Evolutionary conservation across 306 rosid genomes (phyloP), one percentile per base, ranked within the genome.

Genomic region (Ormosia emarginata): DNA sequence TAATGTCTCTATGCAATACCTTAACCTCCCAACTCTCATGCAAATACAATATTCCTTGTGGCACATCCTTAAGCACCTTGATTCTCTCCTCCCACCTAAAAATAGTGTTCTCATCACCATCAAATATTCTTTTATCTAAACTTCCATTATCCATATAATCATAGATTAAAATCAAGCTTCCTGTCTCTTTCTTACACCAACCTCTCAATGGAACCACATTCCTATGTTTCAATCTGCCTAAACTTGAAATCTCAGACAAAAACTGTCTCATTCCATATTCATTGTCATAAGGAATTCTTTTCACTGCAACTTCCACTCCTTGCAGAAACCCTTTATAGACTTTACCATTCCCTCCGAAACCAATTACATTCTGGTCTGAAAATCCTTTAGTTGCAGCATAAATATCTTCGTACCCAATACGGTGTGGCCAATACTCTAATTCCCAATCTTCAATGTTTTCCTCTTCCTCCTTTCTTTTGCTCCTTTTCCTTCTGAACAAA

Each of bases 61-160:
- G 94, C 39, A 92, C 92, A 72, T 88, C 92, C 84, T 82, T 87
- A 37, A 92, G 79, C 15, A 84, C 85, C 70, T 80, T 87, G 11
- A 75, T 56, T 84, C 94, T 90, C 66, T 87, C 81, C 36, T 80
- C 79, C 91, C 92, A 92, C 13, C 50, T 85, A 15, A 90, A 69
- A 29, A 53, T 34, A 29, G 62, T 29, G 12, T 46, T 78, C 73
- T 84, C 80, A 36, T 71, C 67, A 43, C 82, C 76, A 11, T 82
- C 88, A 58, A 90, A 92, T 39, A 92, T 47, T 80, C 71, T 86
- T 62, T 79, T 85, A 15, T 91, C 93, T 15, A 91, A 70, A 46
- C 89, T 91, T 56, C 94, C 92, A 71, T 90, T 87, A 29, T 79
- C 84, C 97, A 92, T 92, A 57, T 83, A 92, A 70, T 90, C 94